Conservation (phyloP, 2,329 filamentous ascomycete species). For the Microascus cirrosus region DNA sequence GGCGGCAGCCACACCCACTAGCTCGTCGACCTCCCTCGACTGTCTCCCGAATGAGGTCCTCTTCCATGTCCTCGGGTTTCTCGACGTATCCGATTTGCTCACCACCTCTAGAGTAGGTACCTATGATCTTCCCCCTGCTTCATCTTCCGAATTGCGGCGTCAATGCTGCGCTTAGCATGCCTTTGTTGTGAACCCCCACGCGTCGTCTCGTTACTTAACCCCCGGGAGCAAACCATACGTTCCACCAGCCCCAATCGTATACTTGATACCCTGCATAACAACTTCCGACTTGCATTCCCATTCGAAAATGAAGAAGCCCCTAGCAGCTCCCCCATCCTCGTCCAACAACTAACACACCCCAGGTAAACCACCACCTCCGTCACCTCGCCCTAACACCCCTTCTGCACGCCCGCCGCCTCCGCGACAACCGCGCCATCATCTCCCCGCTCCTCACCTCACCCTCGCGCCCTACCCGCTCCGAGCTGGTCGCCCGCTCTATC, state of each 20-base stretch:
- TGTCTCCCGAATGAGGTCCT: conserved; percentile 45
- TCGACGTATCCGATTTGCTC: conserved; percentile 47
- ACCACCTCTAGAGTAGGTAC: conserved; percentile 42
- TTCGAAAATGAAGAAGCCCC: neutral
- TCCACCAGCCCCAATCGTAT: neutral
- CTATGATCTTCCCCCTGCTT: neutral
- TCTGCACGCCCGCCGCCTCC: conserved; percentile 51
- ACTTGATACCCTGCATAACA: neutral
- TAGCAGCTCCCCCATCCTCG: neutral
- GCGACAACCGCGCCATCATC: conserved; percentile 40
- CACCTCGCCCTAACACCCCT: conserved; percentile 52
- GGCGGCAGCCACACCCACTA: neutral
- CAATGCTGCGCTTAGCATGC: neutral
- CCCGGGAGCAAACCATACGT: neutral
- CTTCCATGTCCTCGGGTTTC: conserved; percentile 40
- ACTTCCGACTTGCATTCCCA: neutral
- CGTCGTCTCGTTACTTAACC: neutral
- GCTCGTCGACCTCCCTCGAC: neutral
- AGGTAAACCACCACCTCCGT: conserved; percentile 54
- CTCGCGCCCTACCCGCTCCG: conserved; percentile 45
- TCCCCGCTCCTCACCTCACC: conserved; percentile 44
- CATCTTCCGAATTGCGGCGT: neutral
- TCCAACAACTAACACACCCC: conserved; percentile 5
- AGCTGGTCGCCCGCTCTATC: conserved; percentile 53
- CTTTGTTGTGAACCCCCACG: neutral